A percentile compares a stretch with the other conserved stretches of the same genome.
Evolutionary conservation across 768 basidiomycete species (phyloP).

Genomic region (Steccherinum ochraceum): DNA sequence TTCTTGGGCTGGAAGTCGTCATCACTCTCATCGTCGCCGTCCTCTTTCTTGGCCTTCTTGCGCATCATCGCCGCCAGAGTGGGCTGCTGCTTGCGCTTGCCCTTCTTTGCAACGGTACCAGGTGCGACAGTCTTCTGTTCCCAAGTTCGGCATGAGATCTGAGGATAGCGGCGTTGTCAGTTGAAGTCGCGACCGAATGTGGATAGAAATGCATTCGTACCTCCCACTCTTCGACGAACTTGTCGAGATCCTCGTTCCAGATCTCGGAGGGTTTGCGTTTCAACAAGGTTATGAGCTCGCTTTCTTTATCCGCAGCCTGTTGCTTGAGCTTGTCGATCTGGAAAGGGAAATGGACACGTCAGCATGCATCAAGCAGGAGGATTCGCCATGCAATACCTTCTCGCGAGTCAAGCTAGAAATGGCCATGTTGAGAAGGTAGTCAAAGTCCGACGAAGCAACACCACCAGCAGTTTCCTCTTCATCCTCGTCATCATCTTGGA

Average conservation of each 20-base stretch:
- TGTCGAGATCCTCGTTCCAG: slow-evolving; percentile 88
- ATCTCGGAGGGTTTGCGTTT: slow-evolving; percentile 74
- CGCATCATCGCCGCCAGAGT: slow-evolving; percentile 43
- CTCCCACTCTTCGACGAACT: slow-evolving; percentile 79
- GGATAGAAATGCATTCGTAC: slow-evolving; percentile 40
- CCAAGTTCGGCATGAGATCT: slow-evolving; percentile 39
- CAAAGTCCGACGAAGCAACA: slow-evolving; percentile 61
- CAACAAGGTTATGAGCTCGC: slow-evolving; percentile 71
- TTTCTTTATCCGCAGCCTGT: slow-evolving; percentile 79
- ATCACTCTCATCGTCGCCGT: slow-evolving; percentile 32
- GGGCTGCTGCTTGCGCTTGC: slow-evolving; percentile 47
- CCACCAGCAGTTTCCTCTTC: slow-evolving; percentile 45
- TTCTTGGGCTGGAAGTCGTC: slow-evolving; percentile 54
- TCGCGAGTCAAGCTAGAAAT: slow-evolving; percentile 94
- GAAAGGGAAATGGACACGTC: neutral
- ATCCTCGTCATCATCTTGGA: slow-evolving; percentile 46
- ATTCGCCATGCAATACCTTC: too few species aligned
- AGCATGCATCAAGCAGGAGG: too few species aligned
- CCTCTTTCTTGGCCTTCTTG: slow-evolving; percentile 32
- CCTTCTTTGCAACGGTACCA: slow-evolving; percentile 44
- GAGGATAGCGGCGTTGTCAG: neutral
- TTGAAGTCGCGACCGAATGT: neutral
- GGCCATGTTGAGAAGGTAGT: slow-evolving; percentile 92
- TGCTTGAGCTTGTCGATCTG: slow-evolving; percentile 80
- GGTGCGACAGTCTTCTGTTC: slow-evolving; percentile 34